Conservation (phyloP, 768 basidiomycete species). For the Podaxis carcinomalis region DNA sequence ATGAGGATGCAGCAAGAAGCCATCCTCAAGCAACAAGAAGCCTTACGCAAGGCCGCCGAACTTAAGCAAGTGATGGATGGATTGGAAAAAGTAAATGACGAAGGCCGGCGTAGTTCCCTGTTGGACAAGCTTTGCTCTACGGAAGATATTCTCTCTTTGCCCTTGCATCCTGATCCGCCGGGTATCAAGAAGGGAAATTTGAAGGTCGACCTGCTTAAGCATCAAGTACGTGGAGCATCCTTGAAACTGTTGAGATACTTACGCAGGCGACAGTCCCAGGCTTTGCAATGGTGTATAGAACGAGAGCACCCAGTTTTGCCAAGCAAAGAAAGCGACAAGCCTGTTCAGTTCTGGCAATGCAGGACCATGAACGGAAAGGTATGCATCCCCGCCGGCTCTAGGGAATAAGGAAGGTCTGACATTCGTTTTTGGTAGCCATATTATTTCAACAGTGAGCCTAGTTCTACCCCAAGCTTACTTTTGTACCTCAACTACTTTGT, state of each 20-base stretch:
- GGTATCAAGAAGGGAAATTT: constrained; percentile 63
- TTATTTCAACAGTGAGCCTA: constrained; percentile 61
- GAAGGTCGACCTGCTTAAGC: constrained; percentile 70
- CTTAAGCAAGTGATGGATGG: constrained; percentile 58
- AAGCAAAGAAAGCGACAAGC: constrained; percentile 55
- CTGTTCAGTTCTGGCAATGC: constrained; percentile 89
- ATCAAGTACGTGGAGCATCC: constrained; percentile 53
- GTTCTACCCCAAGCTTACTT: background rate
- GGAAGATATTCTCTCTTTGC: constrained; percentile 70
- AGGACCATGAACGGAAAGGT: constrained; percentile 55
- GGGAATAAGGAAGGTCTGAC: background rate
- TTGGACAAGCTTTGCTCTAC: constrained; percentile 64
- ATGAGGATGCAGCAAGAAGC: constrained; percentile 39
- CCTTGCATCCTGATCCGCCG: constrained; percentile 69
- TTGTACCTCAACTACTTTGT: background rate
- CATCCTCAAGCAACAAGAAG: constrained; percentile 43
- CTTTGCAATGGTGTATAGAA: constrained; percentile 79
- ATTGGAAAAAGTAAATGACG: constrained; percentile 77
- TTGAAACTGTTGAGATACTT: background rate
- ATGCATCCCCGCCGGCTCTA: constrained; percentile 12
- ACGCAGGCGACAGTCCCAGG: constrained; percentile 57
- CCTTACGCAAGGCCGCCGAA: constrained; percentile 58
- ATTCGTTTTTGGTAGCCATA: constrained; percentile 36
- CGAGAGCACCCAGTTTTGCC: constrained; percentile 79
- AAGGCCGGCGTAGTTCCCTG: constrained; percentile 63